A percentile compares a stretch with the other conserved stretches of the same genome.
Evolutionary conservation across 2,329 filamentous ascomycete species (phyloP).

Genomic region (Mycosphaerella arachidis): DNA sequence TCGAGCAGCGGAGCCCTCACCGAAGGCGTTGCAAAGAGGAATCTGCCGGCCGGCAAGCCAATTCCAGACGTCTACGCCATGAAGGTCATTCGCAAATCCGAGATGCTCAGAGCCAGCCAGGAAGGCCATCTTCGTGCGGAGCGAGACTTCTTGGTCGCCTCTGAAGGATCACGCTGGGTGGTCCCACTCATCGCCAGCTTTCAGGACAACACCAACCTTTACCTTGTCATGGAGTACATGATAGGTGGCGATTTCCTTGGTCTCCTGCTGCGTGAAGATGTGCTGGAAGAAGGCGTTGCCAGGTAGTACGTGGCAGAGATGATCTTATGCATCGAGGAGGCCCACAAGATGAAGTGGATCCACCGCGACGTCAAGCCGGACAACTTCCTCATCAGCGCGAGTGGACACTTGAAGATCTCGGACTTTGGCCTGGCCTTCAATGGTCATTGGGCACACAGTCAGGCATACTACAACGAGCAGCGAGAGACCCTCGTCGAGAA

Average conservation of each 20-base stretch:
- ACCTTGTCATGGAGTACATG: constrained; percentile 98
- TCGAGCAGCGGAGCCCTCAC: constrained; percentile 12
- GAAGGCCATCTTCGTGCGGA: constrained; percentile 90
- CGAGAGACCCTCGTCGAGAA: constrained; percentile 74
- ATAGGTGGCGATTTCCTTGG: constrained; percentile 91
- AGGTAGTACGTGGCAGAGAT: constrained; percentile 93
- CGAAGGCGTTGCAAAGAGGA: constrained; percentile 26
- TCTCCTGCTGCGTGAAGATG: constrained; percentile 77
- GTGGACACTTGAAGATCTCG: constrained; percentile 89
- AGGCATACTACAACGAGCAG: constrained; percentile 78
- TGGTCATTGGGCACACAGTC: constrained; percentile 89
- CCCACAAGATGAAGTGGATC: constrained; percentile 82
- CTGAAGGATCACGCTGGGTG: constrained; percentile 84
- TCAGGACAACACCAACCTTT: constrained; percentile 77
- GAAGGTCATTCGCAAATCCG: constrained; percentile 93
- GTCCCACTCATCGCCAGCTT: constrained; percentile 85
- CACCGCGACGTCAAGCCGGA: constrained; percentile 96
- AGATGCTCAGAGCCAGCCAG: constrained; percentile 86
- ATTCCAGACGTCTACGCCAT: constrained; percentile 74
- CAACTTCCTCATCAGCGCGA: constrained; percentile 86
- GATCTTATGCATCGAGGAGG: constrained; percentile 90
- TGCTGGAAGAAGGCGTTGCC: constrained; percentile 71
- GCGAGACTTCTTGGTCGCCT: constrained; percentile 83
- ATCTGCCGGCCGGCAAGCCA: constrained; percentile 27
- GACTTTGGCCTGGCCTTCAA: constrained; percentile 96